Base-by-base conservation (phyloP, 345 rosid species). In the Corchorus capsularis region DNA sequence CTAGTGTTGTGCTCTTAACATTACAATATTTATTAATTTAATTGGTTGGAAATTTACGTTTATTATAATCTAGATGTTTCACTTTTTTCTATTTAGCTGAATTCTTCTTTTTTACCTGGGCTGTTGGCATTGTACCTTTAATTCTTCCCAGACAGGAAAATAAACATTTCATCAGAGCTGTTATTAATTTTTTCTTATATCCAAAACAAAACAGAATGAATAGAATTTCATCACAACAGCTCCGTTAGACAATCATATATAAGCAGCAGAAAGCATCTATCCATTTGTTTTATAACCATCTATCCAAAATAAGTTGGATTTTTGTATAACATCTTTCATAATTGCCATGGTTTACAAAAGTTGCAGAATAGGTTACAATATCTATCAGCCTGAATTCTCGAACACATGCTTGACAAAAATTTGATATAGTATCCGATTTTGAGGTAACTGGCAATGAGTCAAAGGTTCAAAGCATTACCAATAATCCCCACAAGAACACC, bases 401-500 rank as follows among this genome's bases (percentile, higher is more conserved):
- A 39, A 39, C 43, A 6, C 43, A 39, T 39, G 43, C 2, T 3
- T 39, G 43, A 39, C 43, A 39, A 39, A 39, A 39, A 59, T 3
- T 22, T 6, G 37, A 20, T 22, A 4, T 4, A 14, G 8, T 19
- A 62, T 63, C 35, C 7, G 46, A 63, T 37, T 63, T 16, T 17
- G 67, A 15, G 47, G 22, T 37, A 45, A 37, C 22, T 8, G 46
- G 67, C 67, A 56, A 63, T 0, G 67, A 15, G 22, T 63, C 6
- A 15, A 61, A 61, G 67, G 7, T 6, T 63, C 6, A 15, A 34
- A 60, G 63, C 14, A 66, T 91, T 88, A 94, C 96, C 96, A 92
- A 78, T 90, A 92, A 83, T 92, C 94, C 56, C 89, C 87, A 78
- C 97, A 92, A 60, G 97, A 93, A 75, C 97, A 90, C 34, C 69